Evolutionary conservation across 176 grass and related monocot genomes (phyloP).

Genomic region (Cocos nucifera): DNA sequence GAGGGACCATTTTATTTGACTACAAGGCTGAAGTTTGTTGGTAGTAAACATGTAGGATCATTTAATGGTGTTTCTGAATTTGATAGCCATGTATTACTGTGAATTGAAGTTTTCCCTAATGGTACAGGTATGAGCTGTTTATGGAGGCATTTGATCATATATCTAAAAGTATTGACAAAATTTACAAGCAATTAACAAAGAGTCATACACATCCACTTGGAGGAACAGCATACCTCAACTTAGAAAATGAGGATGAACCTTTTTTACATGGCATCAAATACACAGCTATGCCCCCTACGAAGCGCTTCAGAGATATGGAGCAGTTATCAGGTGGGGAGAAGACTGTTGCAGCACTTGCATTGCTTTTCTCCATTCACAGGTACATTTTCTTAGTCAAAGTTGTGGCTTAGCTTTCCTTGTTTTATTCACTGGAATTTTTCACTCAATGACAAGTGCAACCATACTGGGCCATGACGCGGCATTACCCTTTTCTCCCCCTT

Average conservation of each 20-base stretch:
- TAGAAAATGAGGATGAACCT: slow-evolving; percentile 98
- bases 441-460: too few species aligned
- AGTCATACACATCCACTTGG: slow-evolving; percentile 94
- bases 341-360: slow-evolving; percentile 86
- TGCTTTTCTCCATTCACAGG: slow-evolving; percentile 99
- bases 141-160: slow-evolving; percentile 97
- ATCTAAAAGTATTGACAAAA: slow-evolving; percentile 93
- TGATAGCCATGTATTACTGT: background rate
- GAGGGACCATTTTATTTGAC: too few species aligned
- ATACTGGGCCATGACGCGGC: too few species aligned
- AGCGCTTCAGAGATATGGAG: slow-evolving; percentile 96
- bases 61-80: background rate
- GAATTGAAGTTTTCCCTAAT: background rate
- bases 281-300: slow-evolving; percentile 96
- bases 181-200: slow-evolving; percentile 96
- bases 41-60: too few species aligned
- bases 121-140: slow-evolving; percentile 72
- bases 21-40: too few species aligned
- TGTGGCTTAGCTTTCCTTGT: background rate
- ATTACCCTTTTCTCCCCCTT: too few species aligned
- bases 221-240: slow-evolving; percentile 91
- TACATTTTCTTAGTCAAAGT: slow-evolving; percentile 23
- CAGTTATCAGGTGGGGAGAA: slow-evolving; percentile 98
- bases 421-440: too few species aligned
- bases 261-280: slow-evolving; percentile 94